Percentiles rank a stretch among this genome's conserved stretches.
phyloP scores from a whole-genome alignment of 768 basidiomycete genomes.

The Agaricus bisporus region DNA sequence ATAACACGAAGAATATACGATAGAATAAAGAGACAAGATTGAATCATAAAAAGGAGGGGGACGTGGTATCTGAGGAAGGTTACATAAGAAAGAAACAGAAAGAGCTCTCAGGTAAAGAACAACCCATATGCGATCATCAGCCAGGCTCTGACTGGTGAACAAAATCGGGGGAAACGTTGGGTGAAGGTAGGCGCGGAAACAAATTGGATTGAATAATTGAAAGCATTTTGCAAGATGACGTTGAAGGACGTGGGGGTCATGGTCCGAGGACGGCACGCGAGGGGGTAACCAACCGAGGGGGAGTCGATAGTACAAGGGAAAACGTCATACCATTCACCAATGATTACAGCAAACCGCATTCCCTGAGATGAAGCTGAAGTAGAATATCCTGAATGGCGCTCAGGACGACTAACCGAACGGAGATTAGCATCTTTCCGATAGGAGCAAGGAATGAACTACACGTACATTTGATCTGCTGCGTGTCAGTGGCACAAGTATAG shows the following conservation, averaged over 20 bases:
- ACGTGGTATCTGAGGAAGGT: not conserved
- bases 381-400: conserved; percentile 88
- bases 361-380: conserved; percentile 77
- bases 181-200: not conserved
- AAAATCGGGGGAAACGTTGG: not conserved
- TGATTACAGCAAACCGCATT: conserved; percentile 70
- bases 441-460: not conserved
- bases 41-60: not conserved
- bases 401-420: conserved; percentile 51
- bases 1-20: not conserved
- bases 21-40: not conserved
- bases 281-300: conserved; percentile 3
- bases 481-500: conserved; percentile 92
- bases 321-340: not conserved
- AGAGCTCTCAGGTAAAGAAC: not conserved
- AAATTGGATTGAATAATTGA: not conserved
- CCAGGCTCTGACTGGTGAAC: conserved; percentile 1
- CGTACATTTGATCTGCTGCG: conserved; percentile 87
- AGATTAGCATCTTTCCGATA: not conserved
- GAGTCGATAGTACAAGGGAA: conserved; percentile 7
- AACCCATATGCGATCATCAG: not conserved
- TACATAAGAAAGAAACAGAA: conserved; percentile 3
- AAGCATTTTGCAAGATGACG: conserved; percentile 1
- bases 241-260: conserved; percentile 6
- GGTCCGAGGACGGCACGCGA: not conserved